A percentile compares a stretch with the other conserved stretches of the same genome.
phyloP scores from a whole-genome alignment of 192 early-diverging fungal species.

The Phycomyces nitens region DNA sequence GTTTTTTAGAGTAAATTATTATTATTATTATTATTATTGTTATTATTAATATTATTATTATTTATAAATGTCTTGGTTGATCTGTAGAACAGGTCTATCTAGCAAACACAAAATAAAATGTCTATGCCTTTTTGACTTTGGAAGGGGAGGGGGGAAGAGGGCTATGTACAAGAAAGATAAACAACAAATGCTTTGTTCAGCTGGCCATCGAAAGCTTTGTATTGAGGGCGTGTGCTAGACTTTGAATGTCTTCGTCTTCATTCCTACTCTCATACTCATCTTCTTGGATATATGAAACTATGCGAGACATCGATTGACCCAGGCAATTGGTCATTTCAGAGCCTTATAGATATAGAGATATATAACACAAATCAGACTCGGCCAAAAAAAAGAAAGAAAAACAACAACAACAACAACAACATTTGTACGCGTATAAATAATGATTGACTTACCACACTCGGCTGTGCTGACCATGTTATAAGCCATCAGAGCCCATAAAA shows the following conservation, averaged over 20 bases:
- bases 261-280: constrained; percentile 26
- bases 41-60: too few species aligned
- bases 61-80: too few species aligned
- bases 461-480: constrained; percentile 17
- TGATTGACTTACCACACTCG: constrained; percentile 29
- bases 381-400: too few species aligned
- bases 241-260: constrained; percentile 31
- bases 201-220: constrained; percentile 25
- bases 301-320: constrained; percentile 22
- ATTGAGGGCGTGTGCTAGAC: constrained; percentile 22
- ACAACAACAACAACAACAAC: too few species aligned
- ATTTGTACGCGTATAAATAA: too few species aligned
- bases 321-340: constrained; percentile 10
- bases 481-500: constrained; percentile 29
- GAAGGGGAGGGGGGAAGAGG: neutral
- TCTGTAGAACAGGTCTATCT: neutral
- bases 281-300: constrained; percentile 31
- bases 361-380: too few species aligned
- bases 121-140: neutral
- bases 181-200: neutral
- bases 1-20: too few species aligned
- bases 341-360: neutral
- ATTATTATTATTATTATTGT: too few species aligned
- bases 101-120: neutral
- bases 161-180: neutral